Base-by-base conservation (phyloP, 192 early-diverging fungal species). In the Entomortierella beljakovae region DNA sequence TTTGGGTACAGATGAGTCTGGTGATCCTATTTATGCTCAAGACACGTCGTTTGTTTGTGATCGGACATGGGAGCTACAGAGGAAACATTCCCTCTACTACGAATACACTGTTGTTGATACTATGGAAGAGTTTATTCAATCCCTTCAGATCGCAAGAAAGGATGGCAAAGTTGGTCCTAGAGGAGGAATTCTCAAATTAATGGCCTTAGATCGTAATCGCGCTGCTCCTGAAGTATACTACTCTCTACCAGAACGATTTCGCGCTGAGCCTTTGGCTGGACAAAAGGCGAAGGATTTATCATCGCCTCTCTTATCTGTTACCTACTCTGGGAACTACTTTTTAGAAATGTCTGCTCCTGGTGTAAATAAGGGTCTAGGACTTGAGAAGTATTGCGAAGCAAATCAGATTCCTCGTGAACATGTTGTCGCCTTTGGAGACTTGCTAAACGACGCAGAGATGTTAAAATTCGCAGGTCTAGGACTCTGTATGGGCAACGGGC, bases 371-470 rank as follows among this genome's bases (percentile, higher is more conserved):
- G 84, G 84, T 6, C 56, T 75, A 1, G 79, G 82, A 33, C 74
- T 87, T 2, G 32, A 29, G 1, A 60, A 68, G n/a, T 66, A 82
- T 26, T 83, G 82, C 52, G 60, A 74, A 9, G 57, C 52, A 6
- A 13, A 74, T 22, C 46, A 50, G 5, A 38, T 84, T 16, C 32
- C 61, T 0, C 54, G 48, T 2, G 32, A 60, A 6, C 61, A 79
- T 2, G 73, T 86, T 0, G 81, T 84, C 8, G 86, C 86, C 0
- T 87, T 87, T 65, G 86, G 86, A 16, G 86, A 87, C 48, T 68
- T 85, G 58, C 57, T 82, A 28, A 87, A 87, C 32, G 86, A 87
- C 51, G 63, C 64, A 20, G 84, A 87, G 61, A 85, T 87, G 82
- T 60, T 87, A 15, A 54, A 74, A 18, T 82, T 42, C 46, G 84